Conservation (phyloP, 495 filamentous ascomycete genomes). For the Talaromyces proteolyticus region DNA sequence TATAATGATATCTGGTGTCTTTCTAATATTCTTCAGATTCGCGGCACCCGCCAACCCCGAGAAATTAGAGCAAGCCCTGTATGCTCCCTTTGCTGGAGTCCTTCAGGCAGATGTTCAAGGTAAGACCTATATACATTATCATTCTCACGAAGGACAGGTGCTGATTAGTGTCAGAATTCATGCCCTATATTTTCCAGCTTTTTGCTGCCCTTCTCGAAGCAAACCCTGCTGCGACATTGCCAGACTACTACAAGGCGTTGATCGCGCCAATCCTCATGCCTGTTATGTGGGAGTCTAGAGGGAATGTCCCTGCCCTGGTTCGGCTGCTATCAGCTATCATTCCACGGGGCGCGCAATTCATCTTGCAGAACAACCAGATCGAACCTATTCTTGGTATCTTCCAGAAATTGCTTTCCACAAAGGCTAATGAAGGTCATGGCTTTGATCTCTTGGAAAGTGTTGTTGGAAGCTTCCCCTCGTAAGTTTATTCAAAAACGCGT, state of each 20-base stretch:
- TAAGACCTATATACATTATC: conserved; percentile 22
- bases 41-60: conserved; percentile 60
- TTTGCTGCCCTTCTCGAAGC: conserved; percentile 83
- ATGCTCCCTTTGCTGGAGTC: conserved; percentile 68
- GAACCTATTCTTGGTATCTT: conserved; percentile 85
- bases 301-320: conserved; percentile 87
- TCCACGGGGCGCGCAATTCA: conserved; percentile 62
- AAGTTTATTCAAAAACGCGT: conserved; percentile 23
- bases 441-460: conserved; percentile 87
- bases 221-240: conserved; percentile 65
- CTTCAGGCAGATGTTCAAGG: conserved; percentile 76
- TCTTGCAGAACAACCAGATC: conserved; percentile 69
- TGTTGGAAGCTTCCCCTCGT: conserved; percentile 63
- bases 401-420: conserved; percentile 73
- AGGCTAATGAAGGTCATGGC: conserved; percentile 69
- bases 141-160: background rate
- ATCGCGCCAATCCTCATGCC: conserved; percentile 70
- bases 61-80: conserved; percentile 72
- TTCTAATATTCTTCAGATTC: conserved; percentile 40
- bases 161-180: conserved; percentile 61
- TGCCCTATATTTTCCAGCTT: conserved; percentile 94
- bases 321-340: conserved; percentile 81
- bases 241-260: conserved; percentile 70
- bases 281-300: conserved; percentile 77
- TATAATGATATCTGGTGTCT: background rate